These are phyloP conservation scores for Eleusine indica DNA, from an alignment of 176 grass and related monocot genomes.

Conservation along the genomic window DNA sequence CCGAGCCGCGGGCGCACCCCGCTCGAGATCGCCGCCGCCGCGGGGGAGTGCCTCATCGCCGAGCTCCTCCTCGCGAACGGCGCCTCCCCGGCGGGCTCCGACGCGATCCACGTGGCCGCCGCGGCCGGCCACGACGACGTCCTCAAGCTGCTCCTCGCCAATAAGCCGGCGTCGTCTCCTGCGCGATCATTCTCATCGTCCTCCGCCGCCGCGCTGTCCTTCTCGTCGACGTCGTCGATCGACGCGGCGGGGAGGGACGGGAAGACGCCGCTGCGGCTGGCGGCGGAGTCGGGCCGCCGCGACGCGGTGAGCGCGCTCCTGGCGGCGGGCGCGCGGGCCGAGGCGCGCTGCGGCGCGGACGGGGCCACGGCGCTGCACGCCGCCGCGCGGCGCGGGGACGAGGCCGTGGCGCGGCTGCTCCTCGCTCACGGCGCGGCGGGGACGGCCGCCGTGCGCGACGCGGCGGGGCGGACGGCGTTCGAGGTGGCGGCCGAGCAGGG, in stretches of 20 bases:
- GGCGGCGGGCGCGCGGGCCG: slow-evolving; percentile 51
- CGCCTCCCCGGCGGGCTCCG: slow-evolving; percentile 48
- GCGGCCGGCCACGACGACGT: slow-evolving; percentile 54
- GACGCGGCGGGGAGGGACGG: slow-evolving; percentile 62
- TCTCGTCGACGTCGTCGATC: slow-evolving; percentile 40
- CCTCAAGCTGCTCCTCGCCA: slow-evolving; percentile 60
- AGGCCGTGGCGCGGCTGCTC: slow-evolving; percentile 42
- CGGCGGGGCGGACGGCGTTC: slow-evolving; percentile 55
- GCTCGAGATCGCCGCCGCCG: slow-evolving; percentile 55
- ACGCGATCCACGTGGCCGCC: slow-evolving; percentile 58
- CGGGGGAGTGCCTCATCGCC: slow-evolving; percentile 60
- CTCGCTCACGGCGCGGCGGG: slow-evolving; percentile 45
- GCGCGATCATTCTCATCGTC: not conserved
- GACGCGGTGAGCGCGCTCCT: slow-evolving; percentile 55
- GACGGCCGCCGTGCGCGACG: slow-evolving; percentile 52
- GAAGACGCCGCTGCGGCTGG: slow-evolving; percentile 55
- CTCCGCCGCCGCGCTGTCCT: not conserved
- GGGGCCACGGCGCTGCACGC: slow-evolving; percentile 55
- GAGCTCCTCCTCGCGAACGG: slow-evolving; percentile 70
- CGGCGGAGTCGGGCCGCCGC: slow-evolving; percentile 46
- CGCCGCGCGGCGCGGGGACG: slow-evolving; percentile 55
- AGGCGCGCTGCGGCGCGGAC: slow-evolving; percentile 44
- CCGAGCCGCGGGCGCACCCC: slow-evolving; percentile 51
- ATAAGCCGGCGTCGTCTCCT: slow-evolving; percentile 29
- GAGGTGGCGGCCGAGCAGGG: slow-evolving; percentile 56